Base-by-base conservation (phyloP, 192 early-diverging fungal genomes). In the Radiomyces spectabilis region DNA sequence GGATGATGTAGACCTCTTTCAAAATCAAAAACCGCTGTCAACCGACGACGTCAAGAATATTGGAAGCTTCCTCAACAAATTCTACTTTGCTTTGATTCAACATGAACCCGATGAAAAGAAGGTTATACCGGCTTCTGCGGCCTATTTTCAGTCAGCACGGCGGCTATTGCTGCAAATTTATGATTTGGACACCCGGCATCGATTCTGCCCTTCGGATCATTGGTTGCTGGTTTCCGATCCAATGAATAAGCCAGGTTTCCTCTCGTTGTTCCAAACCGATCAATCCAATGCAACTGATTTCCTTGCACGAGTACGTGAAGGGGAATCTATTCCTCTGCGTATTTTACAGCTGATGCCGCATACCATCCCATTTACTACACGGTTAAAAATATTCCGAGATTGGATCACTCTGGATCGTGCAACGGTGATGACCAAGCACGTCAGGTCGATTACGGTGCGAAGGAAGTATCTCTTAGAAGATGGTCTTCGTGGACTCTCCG, bases 271-370 rank as follows among this genome's bases (percentile, higher is more conserved):
- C 60, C 3, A 54, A 59, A 15, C 60, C 41, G n/a, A 43, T 53
- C 26, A 61, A 48, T 33, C 67, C 29, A 29, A 72, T 51, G 41
- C 72, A 53, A 58, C 67, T 15, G 25, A 57, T 22, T 78, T 74
- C 32, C 52, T 78, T 15, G n/a, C 39, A 13, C 63, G 57, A 32
- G 45, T 78, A 13, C 29, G 62, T 22, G 61, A 74, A 34, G 61
- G 68, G 32, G 74, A 77, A 31, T 41, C 56, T 22, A 57, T 75
- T 3, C 71, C 80, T 6, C 41, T 73, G 29, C 66, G 67, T n/a
- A 73, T 97, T 30, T 74, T 97, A 24, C 75, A 78, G 39, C 68
- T 84, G 32, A 85, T 97, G 33, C 90, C 94, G 1, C 95, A 93
- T 73, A 85, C 93, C 3, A 83, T 95, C 13, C 87, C 90, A 0